Base-by-base conservation (phyloP, 352 stramenopile species). In the Globisporangium alternatum region DNA sequence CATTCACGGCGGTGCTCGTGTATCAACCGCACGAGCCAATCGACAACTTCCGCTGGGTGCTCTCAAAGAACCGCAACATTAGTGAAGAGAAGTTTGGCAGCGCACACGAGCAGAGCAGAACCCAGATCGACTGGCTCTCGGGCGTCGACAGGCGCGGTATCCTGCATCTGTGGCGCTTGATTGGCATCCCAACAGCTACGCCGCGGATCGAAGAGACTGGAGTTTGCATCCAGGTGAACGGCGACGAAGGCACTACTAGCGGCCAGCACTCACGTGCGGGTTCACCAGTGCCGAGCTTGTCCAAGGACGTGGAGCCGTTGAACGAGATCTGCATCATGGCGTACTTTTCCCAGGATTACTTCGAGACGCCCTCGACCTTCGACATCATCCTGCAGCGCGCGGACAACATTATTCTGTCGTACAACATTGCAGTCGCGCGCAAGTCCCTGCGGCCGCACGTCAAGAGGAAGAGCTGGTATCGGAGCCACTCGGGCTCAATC, bases 381-480 rank as follows among this genome's bases (percentile, higher is more conserved):
- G 74, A 83, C 19, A 88, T 94, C 61, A 75, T 94, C 6, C 66
- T 94, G 44, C 81, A 94, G 57, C 83, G 86, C 8, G 71, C 69
- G 3, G 86, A 94, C 58, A 78, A 85, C 37, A 91, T 94, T 53
- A 68, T 94, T 44, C 67, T 94, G 56, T 92, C 81, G 44, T 91
- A 90, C 61, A 78, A 86, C 22, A 74, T 92, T 25, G 71, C 70
- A 54, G 76, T 89, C 10, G 74, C 64, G 28, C 70, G 39, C 19
- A 67, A 66, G 48, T 77, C 62, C 44, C 62, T 61, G 47, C 70
- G 52, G 2, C 72, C 80, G 21, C 75, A 76, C 33, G 74, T 94
- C 47, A 82, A 88, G 53, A 86, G 89, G 66, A 94, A 91, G 62
- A 90, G 77, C 21, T 94, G 86, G 86, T 89, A 91, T 49, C 75